phyloP scores from a whole-genome alignment of 2,329 filamentous ascomycete genomes.

The Cytospora piceae region DNA sequence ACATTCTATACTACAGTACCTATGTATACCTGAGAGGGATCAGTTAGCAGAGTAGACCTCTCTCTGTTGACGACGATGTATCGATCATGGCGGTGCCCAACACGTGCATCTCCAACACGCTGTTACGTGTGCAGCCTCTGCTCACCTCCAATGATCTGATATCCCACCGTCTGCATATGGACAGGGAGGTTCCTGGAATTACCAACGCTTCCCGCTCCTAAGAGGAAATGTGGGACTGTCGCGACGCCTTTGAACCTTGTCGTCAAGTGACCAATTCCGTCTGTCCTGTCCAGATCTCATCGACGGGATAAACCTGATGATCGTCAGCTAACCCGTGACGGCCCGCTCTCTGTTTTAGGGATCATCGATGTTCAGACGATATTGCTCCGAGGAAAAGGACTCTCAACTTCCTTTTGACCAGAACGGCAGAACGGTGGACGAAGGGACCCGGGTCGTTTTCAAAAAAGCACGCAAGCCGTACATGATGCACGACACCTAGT shows the following conservation, averaged over 20 bases:
- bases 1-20: not conserved
- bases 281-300: not conserved
- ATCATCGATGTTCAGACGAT: not conserved
- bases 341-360: not conserved
- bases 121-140: too few relatives aligned
- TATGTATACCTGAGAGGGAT: too few relatives aligned
- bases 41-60: not conserved
- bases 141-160: not conserved
- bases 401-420: not conserved
- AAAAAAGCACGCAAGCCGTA: slow-evolving; percentile 1
- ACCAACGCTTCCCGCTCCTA: too few relatives aligned
- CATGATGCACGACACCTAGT: slow-evolving; percentile 1
- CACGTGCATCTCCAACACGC: too few relatives aligned
- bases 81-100: too few relatives aligned
- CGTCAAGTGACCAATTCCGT: too few relatives aligned
- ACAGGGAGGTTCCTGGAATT: too few relatives aligned
- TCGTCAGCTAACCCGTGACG: not conserved
- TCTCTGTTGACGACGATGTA: too few relatives aligned
- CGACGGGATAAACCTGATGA: not conserved
- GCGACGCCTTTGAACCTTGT: too few relatives aligned
- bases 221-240: too few relatives aligned
- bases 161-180: not conserved
- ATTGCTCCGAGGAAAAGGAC: not conserved
- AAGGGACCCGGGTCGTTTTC: not conserved
- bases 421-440: not conserved